These are phyloP conservation scores for Coemansia sp. DNA, from an alignment of 192 early-diverging fungal genomes.

Conservation along the genomic window DNA sequence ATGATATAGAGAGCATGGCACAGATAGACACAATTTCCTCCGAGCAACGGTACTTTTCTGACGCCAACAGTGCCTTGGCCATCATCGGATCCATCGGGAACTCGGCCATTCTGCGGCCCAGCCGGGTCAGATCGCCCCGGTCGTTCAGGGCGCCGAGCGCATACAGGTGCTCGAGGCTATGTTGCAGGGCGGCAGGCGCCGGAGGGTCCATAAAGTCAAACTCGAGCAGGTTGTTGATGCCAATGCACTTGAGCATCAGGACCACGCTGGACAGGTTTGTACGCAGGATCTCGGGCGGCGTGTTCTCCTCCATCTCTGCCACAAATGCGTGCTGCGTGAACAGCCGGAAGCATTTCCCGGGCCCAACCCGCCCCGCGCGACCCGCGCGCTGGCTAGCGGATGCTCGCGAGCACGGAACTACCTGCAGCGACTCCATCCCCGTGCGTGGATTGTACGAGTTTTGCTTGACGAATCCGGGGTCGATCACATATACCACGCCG, in stretches of 20 bases:
- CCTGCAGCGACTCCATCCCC: conserved; percentile 96
- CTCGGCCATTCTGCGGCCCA: conserved; percentile 97
- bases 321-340: conserved; percentile 88
- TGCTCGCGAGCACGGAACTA: conserved; percentile 91
- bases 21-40: conserved; percentile 91
- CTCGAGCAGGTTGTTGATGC: conserved; percentile 92
- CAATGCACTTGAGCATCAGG: conserved; percentile 88
- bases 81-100: conserved; percentile 96
- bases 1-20: conserved; percentile 85
- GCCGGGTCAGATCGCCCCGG: conserved; percentile 87
- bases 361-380: conserved; percentile 91
- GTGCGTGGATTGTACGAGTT: conserved; percentile 89
- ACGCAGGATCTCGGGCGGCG: conserved; percentile 94
- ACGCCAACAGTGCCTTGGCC: conserved; percentile 84
- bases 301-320: conserved; percentile 93
- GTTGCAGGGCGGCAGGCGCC: conserved; percentile 83
- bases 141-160: conserved; percentile 90
- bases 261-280: conserved; percentile 91
- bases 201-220: conserved; percentile 99
- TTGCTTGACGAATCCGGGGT: conserved; percentile 97
- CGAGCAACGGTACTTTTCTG: conserved; percentile 88
- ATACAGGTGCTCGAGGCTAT: conserved; percentile 86
- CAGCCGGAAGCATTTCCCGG: conserved; percentile 95
- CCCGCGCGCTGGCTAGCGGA: conserved; percentile 92
- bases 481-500: conserved; percentile 94